A percentile compares a stretch with the other conserved stretches of the same genome.
phyloP scores from a whole-genome alignment of 192 early-diverging fungal species.

The Backusella tarrabulga region DNA sequence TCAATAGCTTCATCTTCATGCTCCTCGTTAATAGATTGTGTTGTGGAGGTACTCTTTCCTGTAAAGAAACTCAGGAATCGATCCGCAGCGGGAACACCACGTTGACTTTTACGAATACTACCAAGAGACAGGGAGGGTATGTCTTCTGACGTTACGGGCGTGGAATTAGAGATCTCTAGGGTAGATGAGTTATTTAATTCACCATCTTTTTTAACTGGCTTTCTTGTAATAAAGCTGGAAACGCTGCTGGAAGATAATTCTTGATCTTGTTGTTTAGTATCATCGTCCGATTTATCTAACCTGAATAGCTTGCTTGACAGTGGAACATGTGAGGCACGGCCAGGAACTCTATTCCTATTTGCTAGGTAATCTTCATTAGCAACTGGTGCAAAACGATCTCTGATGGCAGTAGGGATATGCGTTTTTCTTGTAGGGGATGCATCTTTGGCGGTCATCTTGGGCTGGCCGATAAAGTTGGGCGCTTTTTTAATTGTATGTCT shows the following conservation, averaged over 20 bases:
- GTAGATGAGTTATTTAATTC: not conserved
- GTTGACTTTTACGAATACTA: conserved; percentile 8
- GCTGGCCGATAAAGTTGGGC: not conserved
- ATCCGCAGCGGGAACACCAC: not conserved
- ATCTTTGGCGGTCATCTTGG: not conserved
- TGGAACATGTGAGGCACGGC: not conserved
- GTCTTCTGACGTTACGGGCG: not conserved
- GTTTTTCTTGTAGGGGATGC: not conserved
- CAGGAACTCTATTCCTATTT: not conserved
- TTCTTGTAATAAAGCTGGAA: conserved; percentile 12
- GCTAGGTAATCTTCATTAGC: not conserved
- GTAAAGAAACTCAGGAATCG: conserved; percentile 3
- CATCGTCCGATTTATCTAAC: not conserved
- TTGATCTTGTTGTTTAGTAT: not conserved
- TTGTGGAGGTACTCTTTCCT: not conserved
- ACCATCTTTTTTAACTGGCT: not conserved
- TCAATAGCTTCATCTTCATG: not conserved
- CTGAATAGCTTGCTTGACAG: not conserved
- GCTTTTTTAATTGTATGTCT: not conserved
- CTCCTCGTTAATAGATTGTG: not conserved
- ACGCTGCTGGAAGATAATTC: not conserved
- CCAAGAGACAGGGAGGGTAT: not conserved
- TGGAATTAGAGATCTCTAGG: not conserved
- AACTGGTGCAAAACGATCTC: conserved; percentile 4
- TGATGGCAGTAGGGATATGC: not conserved